Base-by-base conservation (phyloP, 2,329 filamentous ascomycete species). In the Colletotrichum musicola region DNA sequence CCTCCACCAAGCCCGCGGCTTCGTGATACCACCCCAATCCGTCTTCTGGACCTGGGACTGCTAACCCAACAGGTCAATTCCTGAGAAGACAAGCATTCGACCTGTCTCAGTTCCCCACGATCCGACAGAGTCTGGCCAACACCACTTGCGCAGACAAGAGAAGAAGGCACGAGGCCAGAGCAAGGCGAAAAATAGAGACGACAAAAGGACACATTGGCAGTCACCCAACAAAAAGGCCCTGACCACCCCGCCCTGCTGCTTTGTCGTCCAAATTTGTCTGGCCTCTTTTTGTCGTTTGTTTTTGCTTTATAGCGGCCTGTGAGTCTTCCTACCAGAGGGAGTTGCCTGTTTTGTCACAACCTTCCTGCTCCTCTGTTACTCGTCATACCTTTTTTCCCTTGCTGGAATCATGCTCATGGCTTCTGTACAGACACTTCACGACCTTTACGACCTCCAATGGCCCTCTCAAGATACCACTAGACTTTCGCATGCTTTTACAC, bases 401-500 rank as follows among this genome's bases (percentile, higher is more conserved):
- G 30, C 54, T 53, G 51, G 22, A 40, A 61, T 47, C 2, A 18
- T 69, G 40, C 64, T 69, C 46, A 66, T 68, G 57, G 54, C 44
- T 42, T 42, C 6, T 54, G 14, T 56, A 40, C 64, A 70, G 68
- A 55, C 51, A 40, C 70, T 69, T 76, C 62, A 78, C 74, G 76
- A 77, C 73, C 10, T 44, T 77, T 62, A 76, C 76, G 73, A 76
- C 74, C 69, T 30, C 57, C 71, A 67, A 81, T 80, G 79, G 75
- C 76, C 73, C 69, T 73, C 74, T 73, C 64, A 73, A 79, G 73
- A 82, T 79, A 81, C 77, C 78, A 74, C 70, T 77, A 77, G 73
- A 75, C 64, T 75, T 76, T 68, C 61, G 51, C 30, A 59, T 57
- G 25, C 27, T 69, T 55, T 4, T 16, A 42, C 49, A 25, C 40